Conservation (phyloP, 192 early-diverging fungal species). For the Umbelopsis ramanniana region DNA sequence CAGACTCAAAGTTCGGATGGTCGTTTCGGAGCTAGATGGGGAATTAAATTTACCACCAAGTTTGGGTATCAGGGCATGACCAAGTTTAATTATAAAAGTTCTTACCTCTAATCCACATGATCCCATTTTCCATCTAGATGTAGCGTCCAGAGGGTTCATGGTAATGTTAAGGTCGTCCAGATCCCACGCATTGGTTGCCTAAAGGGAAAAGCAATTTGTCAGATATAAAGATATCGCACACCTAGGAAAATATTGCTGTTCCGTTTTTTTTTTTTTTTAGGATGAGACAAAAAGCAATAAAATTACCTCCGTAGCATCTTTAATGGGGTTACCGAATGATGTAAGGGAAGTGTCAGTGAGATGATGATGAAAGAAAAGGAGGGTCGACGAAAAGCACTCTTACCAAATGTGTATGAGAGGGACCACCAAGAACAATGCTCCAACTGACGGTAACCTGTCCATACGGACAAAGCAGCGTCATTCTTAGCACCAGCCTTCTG, state of each 20-base stretch:
- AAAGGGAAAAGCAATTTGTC: background rate
- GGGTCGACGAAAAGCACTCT: background rate
- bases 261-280: conserved; percentile 12
- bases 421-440: conserved; percentile 59
- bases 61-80: background rate
- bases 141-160: conserved; percentile 59
- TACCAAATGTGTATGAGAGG: conserved; percentile 54
- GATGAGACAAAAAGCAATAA: background rate
- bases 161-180: conserved; percentile 46
- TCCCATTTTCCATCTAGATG: conserved; percentile 57
- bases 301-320: background rate
- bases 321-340: background rate
- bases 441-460: conserved; percentile 32
- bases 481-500: background rate
- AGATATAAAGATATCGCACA: background rate
- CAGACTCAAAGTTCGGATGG: conserved; percentile 79
- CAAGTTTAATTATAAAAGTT: background rate
- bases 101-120: conserved; percentile 52
- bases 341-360: background rate
- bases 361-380: background rate
- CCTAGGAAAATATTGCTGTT: conserved; percentile 18
- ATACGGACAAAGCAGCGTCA: background rate
- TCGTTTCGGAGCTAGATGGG: conserved; percentile 70
- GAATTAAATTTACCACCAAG: background rate
- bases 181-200: conserved; percentile 11